Conservation (phyloP, 2,329 filamentous ascomycete species). For the Thelonectria olida region DNA sequence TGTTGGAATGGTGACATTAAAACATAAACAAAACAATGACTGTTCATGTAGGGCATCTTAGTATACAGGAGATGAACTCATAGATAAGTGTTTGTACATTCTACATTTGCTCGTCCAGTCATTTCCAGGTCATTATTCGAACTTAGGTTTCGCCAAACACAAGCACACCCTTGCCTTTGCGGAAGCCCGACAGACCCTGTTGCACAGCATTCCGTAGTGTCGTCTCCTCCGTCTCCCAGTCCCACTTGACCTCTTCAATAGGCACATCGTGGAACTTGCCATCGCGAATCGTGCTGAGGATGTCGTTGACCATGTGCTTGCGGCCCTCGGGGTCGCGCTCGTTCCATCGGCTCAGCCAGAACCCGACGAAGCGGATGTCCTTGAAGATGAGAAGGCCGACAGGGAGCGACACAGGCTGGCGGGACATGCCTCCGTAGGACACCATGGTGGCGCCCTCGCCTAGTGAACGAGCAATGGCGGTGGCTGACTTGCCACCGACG, state of each 20-base stretch:
- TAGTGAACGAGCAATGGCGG: slow-evolving; percentile 79
- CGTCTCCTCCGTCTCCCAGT: slow-evolving; percentile 78
- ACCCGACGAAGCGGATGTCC: slow-evolving; percentile 87
- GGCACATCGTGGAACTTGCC: slow-evolving; percentile 87
- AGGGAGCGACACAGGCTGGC: slow-evolving; percentile 83
- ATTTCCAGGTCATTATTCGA: not conserved
- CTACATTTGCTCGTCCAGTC: not conserved
- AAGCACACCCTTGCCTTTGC: slow-evolving; percentile 90
- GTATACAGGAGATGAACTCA: not conserved
- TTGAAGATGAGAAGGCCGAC: slow-evolving; percentile 93
- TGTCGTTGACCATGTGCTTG: slow-evolving; percentile 82
- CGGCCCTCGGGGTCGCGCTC: slow-evolving; percentile 78
- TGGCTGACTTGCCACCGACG: slow-evolving; percentile 88
- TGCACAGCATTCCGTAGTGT: slow-evolving; percentile 79
- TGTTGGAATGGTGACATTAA: not conserved
- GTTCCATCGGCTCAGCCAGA: slow-evolving; percentile 94
- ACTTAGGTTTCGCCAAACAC: slow-evolving; percentile 72
- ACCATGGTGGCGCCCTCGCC: slow-evolving; percentile 78
- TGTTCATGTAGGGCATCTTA: not conserved
- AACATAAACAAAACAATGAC: not conserved
- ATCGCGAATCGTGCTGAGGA: slow-evolving; percentile 77
- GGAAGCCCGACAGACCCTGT: slow-evolving; percentile 83
- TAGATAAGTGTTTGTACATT: not conserved
- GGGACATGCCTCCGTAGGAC: slow-evolving; percentile 95
- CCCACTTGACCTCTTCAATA: slow-evolving; percentile 84